Evolutionary conservation across 2,329 filamentous ascomycete genomes (phyloP).

Genomic region (Daldinia sp.): DNA sequence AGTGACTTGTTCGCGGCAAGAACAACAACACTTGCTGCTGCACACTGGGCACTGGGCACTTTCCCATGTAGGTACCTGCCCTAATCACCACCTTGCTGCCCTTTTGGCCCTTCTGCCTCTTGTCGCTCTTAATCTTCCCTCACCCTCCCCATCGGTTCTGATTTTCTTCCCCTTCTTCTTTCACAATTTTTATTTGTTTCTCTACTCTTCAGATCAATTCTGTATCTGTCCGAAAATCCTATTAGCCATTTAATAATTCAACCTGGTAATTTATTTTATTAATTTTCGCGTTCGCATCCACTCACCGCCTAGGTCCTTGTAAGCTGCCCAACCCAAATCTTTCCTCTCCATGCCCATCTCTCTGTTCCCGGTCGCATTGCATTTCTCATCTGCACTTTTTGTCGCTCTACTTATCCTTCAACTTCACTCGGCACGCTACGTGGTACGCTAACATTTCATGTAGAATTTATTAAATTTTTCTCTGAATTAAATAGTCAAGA

Average conservation of each 20-base stretch:
- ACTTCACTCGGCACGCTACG: slow-evolving; percentile 26
- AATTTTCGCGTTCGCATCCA: slow-evolving; percentile 22
- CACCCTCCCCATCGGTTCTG: slow-evolving; percentile 29
- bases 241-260: slow-evolving; percentile 8
- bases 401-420: slow-evolving; percentile 36
- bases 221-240: slow-evolving; percentile 3
- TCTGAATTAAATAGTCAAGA: slow-evolving; percentile 39
- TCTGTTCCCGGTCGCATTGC: slow-evolving; percentile 44
- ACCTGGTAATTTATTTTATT: slow-evolving; percentile 8
- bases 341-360: slow-evolving; percentile 13
- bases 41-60: too few species aligned
- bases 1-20: too few species aligned
- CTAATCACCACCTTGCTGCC: slow-evolving; percentile 33
- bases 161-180: slow-evolving; percentile 21
- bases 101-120: slow-evolving; percentile 9
- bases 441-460: slow-evolving; percentile 38
- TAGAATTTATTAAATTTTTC: slow-evolving; percentile 32
- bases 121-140: slow-evolving; percentile 33
- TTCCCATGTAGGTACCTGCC: slow-evolving; percentile 28
- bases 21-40: slow-evolving; percentile 29
- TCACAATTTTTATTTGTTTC: slow-evolving; percentile 8
- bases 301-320: slow-evolving; percentile 27
- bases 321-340: slow-evolving; percentile 30
- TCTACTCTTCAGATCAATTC: slow-evolving; percentile 2
- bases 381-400: slow-evolving; percentile 34